These are phyloP conservation scores for Mycena sp. DNA, from an alignment of 1,284 basidiomycete species.

Conservation along the genomic window DNA sequence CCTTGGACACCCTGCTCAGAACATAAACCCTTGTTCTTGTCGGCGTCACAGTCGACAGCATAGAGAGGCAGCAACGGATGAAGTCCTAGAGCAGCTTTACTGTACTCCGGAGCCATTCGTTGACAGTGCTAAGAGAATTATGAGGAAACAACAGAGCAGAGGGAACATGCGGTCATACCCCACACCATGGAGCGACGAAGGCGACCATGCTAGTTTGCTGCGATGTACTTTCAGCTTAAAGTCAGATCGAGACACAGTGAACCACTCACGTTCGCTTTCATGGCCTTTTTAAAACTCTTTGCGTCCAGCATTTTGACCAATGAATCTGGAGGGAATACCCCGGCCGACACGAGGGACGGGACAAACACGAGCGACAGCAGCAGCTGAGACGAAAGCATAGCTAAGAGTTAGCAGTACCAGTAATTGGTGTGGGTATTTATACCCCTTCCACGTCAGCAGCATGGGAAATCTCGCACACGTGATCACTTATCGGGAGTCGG, in stretches of 20 bases:
- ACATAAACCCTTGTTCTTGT: conserved; percentile 84
- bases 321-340: conserved; percentile 75
- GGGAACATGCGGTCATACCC: conserved; percentile 58
- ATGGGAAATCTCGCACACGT: background rate
- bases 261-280: conserved; percentile 78
- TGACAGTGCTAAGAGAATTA: conserved; percentile 78
- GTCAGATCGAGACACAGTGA: background rate
- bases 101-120: conserved; percentile 86
- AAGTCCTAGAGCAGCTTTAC: conserved; percentile 82
- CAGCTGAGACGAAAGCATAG: conserved; percentile 21
- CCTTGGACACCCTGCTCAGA: conserved; percentile 89
- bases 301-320: conserved; percentile 81
- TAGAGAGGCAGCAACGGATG: conserved; percentile 89
- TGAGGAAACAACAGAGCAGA: background rate
- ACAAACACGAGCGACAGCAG: conserved; percentile 48
- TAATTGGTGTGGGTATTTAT: background rate
- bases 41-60: conserved; percentile 92
- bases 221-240: background rate
- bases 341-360: conserved; percentile 70
- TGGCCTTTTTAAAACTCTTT: conserved; percentile 76
- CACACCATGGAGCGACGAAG: conserved; percentile 92
- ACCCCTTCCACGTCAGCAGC: background rate
- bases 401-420: background rate
- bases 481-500: background rate
- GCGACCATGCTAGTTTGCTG: conserved; percentile 84